Conservation (phyloP, 2,329 filamentous ascomycete genomes). For the Colletotrichum noveboracense region DNA sequence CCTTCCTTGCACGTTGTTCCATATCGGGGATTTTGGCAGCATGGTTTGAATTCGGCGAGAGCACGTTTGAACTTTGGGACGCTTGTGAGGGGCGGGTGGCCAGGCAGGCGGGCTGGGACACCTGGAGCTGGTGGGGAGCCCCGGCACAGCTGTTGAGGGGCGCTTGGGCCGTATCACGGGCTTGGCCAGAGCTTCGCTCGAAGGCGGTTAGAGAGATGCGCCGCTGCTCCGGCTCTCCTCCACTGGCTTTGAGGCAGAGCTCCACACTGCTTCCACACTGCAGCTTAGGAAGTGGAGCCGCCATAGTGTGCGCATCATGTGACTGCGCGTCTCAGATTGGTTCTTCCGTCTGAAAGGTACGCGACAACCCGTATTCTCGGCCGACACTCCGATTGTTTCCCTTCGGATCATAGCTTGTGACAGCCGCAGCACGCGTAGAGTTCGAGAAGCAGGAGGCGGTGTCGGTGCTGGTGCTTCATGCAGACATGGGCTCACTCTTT, state of each 20-base stretch:
- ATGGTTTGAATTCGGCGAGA: neutral
- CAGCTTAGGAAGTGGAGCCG: neutral
- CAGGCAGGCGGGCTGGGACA: neutral
- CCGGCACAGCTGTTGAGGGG: neutral
- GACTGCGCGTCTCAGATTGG: slow-evolving; percentile 13
- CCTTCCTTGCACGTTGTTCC: neutral
- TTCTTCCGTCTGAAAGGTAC: neutral
- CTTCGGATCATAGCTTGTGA: neutral
- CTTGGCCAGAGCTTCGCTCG: neutral
- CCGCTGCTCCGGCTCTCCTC: neutral
- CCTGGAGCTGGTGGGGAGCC: neutral
- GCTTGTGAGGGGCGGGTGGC: neutral
- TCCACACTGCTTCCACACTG: neutral
- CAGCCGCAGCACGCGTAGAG: neutral
- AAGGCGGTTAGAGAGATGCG: neutral
- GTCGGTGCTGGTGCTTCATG: neutral
- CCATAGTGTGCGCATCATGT: neutral
- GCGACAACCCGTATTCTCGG: neutral
- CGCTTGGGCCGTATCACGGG: slow-evolving; percentile 9
- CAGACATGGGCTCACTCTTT: slow-evolving; percentile 47
- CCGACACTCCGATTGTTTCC: neutral
- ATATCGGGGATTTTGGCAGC: neutral
- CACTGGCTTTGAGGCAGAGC: neutral
- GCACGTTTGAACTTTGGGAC: slow-evolving; percentile 6
- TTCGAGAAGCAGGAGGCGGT: neutral